Evolutionary conservation across 2,329 filamentous ascomycete species (phyloP).

Genomic region (Gnomoniopsis sp.): DNA sequence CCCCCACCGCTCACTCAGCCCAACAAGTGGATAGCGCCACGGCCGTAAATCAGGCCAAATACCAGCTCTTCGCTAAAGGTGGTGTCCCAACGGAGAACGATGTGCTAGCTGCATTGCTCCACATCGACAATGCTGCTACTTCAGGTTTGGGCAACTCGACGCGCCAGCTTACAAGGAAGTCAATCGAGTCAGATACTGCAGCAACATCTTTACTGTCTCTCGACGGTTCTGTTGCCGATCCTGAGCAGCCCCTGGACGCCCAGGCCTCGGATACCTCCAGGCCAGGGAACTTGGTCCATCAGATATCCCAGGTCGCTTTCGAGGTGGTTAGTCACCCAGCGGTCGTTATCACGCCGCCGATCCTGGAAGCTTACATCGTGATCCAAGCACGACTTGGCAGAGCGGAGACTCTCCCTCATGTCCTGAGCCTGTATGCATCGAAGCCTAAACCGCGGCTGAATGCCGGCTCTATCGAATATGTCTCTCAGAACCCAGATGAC

Average conservation of each 20-base stretch:
- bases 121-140: conserved; percentile 42
- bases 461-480: conserved; percentile 57
- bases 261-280: conserved; percentile 20
- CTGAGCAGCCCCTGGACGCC: conserved; percentile 6
- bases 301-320: conserved; percentile 61
- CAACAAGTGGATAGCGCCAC: conserved; percentile 28
- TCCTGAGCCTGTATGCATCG: conserved; percentile 77
- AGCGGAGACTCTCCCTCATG: conserved; percentile 72
- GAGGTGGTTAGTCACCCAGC: conserved; percentile 68
- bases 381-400: conserved; percentile 71
- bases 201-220: conserved; percentile 53
- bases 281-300: conserved; percentile 43
- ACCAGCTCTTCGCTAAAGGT: conserved; percentile 40
- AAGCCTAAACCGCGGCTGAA: conserved; percentile 70
- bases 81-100: conserved; percentile 42
- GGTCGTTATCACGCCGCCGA: conserved; percentile 72
- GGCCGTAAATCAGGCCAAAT: conserved; percentile 39
- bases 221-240: conserved; percentile 20
- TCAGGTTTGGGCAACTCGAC: conserved; percentile 30
- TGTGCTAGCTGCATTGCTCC: conserved; percentile 40
- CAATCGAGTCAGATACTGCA: conserved; percentile 40
- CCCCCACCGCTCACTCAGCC: neutral
- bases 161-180: conserved; percentile 37
- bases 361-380: conserved; percentile 72
- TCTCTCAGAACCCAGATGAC: conserved; percentile 62